These are phyloP conservation scores for Penicillium longicatenatum DNA, from an alignment of 495 filamentous ascomycete genomes.

Conservation along the genomic window DNA sequence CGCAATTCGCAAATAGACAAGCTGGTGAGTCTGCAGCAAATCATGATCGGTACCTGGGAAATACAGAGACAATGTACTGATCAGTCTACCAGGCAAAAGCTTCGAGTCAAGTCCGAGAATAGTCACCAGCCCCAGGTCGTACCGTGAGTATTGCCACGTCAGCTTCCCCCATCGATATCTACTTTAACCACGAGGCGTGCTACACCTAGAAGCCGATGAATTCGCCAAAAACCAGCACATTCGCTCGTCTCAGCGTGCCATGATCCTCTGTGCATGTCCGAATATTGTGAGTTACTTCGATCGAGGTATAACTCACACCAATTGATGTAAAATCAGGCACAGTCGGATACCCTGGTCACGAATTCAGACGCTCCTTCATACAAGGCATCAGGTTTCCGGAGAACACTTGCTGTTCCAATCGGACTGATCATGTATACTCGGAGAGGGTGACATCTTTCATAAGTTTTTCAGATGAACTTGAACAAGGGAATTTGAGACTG, in stretches of 20 bases:
- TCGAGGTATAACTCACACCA: background rate
- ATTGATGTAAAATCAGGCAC: background rate
- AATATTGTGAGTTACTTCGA: background rate
- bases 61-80: background rate
- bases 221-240: background rate
- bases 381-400: background rate
- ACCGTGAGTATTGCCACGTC: background rate
- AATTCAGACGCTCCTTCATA: background rate
- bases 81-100: background rate
- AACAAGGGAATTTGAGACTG: no score
- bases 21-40: background rate
- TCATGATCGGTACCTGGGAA: background rate
- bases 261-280: background rate
- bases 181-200: background rate
- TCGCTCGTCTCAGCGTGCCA: background rate
- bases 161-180: background rate
- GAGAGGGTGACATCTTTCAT: background rate
- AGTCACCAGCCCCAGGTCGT: background rate
- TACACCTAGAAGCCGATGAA: background rate
- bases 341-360: background rate
- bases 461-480: background rate
- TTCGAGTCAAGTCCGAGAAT: background rate
- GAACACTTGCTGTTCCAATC: background rate
- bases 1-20: background rate
- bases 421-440: background rate